Percentiles rank a stretch among this genome's conserved stretches.
Conservation (phyloP, 495 filamentous ascomycete species). For the Tuber microsphaerosporum region DNA sequence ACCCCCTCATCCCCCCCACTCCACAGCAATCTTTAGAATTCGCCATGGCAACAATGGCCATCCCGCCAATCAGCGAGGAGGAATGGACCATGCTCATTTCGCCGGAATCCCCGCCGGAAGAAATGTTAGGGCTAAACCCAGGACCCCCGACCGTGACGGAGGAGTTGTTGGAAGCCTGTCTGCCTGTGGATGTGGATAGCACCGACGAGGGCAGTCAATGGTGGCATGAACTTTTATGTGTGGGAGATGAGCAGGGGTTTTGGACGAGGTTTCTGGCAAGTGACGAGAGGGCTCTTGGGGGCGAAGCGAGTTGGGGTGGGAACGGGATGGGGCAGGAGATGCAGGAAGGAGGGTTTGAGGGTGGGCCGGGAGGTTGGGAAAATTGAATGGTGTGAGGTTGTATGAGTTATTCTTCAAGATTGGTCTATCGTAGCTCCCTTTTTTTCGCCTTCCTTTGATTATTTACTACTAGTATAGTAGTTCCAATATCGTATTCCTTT, state of each 20-base stretch:
- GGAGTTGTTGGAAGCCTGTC: conserved; percentile 27
- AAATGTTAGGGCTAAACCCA: conserved; percentile 3
- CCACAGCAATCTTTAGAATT: not conserved
- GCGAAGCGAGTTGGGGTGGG: conserved; percentile 6
- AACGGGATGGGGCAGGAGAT: not conserved
- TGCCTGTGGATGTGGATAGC: conserved; percentile 23
- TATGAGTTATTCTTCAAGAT: not conserved
- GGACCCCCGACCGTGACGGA: conserved; percentile 24
- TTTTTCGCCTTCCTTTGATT: not conserved
- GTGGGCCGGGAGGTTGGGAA: conserved; percentile 2
- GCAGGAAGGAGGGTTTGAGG: not conserved
- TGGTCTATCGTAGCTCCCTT: not conserved
- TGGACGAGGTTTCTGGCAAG: conserved; percentile 32
- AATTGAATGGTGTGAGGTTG: not conserved
- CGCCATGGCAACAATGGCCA: not conserved
- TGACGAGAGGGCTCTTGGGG: conserved; percentile 7
- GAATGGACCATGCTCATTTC: conserved; percentile 26
- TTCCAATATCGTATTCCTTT: not conserved
- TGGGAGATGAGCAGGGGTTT: conserved; percentile 26
- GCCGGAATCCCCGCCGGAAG: conserved; percentile 5
- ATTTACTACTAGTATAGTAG: not conserved
- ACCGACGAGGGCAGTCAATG: conserved; percentile 30
- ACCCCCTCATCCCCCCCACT: not conserved
- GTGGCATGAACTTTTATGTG: conserved; percentile 36
- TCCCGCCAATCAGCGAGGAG: conserved; percentile 22